These are phyloP conservation scores for Ichthyophonus hoferi DNA, from an alignment of 208 protist species.

Conservation along the genomic window DNA sequence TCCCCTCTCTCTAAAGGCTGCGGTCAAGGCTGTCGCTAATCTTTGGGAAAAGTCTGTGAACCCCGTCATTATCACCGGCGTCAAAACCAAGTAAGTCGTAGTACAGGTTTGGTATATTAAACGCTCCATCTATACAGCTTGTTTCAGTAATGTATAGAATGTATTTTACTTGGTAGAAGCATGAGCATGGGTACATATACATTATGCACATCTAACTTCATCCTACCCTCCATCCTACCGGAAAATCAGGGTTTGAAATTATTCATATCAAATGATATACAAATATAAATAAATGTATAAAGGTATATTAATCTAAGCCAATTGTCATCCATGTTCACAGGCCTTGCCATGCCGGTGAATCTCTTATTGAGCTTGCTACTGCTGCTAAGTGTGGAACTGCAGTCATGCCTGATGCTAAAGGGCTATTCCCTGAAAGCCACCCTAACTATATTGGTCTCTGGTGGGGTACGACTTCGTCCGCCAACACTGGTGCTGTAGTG, in stretches of 20 bases:
- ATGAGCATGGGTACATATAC: too few species aligned
- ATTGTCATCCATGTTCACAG: too few species aligned
- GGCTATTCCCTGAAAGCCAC: not conserved
- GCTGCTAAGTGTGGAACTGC: not conserved
- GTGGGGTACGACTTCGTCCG: not conserved
- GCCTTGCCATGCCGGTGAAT: not conserved
- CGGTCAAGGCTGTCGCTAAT: not conserved
- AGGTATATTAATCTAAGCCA: too few species aligned
- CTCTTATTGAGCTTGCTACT: not conserved
- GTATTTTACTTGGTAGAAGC: too few species aligned
- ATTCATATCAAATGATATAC: too few species aligned
- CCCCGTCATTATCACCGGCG: not conserved
- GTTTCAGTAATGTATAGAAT: too few species aligned
- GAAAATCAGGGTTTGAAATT: too few species aligned
- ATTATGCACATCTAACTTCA: too few species aligned
- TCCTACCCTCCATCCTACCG: too few species aligned
- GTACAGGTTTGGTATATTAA: too few species aligned
- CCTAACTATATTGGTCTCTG: not conserved
- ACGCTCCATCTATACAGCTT: too few species aligned
- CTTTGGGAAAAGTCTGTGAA: not conserved
- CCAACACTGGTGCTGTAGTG: not conserved
- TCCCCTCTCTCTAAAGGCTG: not conserved
- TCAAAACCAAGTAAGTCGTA: slow-evolving; percentile 1
- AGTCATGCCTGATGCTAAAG: slow-evolving; percentile 16
- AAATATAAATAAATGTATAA: too few species aligned